phyloP scores from a whole-genome alignment of 208 protist species.

The Porcisia deanei region DNA sequence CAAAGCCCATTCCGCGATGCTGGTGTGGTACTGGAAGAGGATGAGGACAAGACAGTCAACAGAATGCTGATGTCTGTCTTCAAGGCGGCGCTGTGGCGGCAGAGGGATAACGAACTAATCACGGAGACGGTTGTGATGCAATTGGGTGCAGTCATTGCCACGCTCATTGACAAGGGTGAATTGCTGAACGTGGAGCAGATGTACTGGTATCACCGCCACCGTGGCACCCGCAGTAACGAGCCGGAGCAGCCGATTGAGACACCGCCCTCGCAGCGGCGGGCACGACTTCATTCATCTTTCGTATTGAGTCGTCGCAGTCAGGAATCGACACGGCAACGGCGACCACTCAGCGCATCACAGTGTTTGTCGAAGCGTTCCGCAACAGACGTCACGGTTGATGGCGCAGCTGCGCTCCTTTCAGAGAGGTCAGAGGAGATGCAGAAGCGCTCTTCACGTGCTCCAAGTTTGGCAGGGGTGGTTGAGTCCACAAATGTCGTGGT shows the following conservation, averaged over 20 bases:
- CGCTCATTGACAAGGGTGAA: conserved; percentile 42
- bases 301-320: not conserved
- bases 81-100: conserved; percentile 69
- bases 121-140: conserved; percentile 68
- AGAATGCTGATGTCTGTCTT: conserved; percentile 76
- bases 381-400: not conserved
- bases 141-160: conserved; percentile 33
- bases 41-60: conserved; percentile 57
- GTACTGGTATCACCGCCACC: conserved; percentile 39
- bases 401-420: not conserved
- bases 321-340: conserved; percentile 19
- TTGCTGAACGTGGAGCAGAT: conserved; percentile 46
- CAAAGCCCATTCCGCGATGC: conserved; percentile 50
- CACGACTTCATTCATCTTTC: not conserved
- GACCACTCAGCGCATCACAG: conserved; percentile 9
- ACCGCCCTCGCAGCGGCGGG: not conserved
- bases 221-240: not conserved
- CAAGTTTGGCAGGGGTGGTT: not conserved
- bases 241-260: conserved; percentile 3
- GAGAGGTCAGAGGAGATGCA: conserved; percentile 3
- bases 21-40: conserved; percentile 34
- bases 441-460: not conserved
- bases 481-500: not conserved
- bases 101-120: conserved; percentile 67
- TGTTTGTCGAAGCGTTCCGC: not conserved